phyloP scores from a whole-genome alignment of 805 yeast genomes.

The Starmera quercuum region DNA sequence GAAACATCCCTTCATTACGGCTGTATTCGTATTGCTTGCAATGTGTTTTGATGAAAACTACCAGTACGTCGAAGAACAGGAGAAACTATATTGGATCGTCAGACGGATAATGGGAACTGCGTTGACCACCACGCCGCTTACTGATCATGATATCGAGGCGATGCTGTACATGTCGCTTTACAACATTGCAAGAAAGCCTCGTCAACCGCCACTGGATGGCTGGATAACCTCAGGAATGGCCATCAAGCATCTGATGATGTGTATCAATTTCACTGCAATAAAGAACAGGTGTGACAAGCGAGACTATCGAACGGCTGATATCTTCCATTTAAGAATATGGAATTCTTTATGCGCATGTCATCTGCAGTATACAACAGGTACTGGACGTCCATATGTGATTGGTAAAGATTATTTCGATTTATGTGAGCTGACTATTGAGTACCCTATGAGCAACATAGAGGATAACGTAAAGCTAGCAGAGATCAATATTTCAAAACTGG shows the following conservation, averaged over 20 bases:
- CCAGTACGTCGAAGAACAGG: conserved; percentile 40
- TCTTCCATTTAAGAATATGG: conserved; percentile 47
- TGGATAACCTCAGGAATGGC: conserved; percentile 48
- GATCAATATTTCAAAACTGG: conserved; percentile 29
- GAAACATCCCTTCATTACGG: conserved; percentile 45
- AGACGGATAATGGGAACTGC: conserved; percentile 42
- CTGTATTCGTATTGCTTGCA: conserved; percentile 45
- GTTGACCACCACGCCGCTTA: conserved; percentile 41
- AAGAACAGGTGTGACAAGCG: conserved; percentile 25
- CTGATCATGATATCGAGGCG: conserved; percentile 56
- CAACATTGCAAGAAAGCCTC: conserved; percentile 45
- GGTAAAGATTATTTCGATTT: conserved; percentile 28
- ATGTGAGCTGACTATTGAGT: conserved; percentile 35
- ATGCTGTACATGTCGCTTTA: conserved; percentile 46
- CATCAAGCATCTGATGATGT: conserved; percentile 37
- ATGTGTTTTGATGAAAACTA: conserved; percentile 50
- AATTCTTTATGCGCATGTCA: conserved; percentile 45
- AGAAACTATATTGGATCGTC: conserved; percentile 37
- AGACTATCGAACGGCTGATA: conserved; percentile 27
- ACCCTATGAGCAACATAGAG: conserved; percentile 43
- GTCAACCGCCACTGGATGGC: conserved; percentile 43
- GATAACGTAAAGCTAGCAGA: conserved; percentile 49
- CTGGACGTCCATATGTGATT: conserved; percentile 37
- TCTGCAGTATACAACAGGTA: conserved; percentile 41
- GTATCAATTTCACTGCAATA: conserved; percentile 37